Conservation (phyloP, 108 stramenopile species). For the Fragilariopsis cylindrus region DNA sequence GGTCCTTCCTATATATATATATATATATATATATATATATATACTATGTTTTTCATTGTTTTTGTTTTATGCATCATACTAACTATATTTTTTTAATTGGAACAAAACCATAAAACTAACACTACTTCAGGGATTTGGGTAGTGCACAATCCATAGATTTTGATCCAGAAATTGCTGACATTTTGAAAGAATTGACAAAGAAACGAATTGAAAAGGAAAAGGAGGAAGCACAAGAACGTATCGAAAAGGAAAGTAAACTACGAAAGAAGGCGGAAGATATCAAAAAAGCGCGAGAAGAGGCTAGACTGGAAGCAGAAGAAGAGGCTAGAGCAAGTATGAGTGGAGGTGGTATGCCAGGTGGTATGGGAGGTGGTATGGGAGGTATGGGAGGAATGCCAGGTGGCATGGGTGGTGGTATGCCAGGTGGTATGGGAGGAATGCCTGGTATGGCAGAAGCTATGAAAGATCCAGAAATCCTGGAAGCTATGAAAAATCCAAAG, state of each 20-base stretch:
- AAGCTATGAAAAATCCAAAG: slow-evolving; percentile 88
- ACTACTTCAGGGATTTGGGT: slow-evolving; percentile 17
- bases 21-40: neutral
- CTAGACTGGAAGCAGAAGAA: slow-evolving; percentile 40
- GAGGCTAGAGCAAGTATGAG: slow-evolving; percentile 27
- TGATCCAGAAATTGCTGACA: slow-evolving; percentile 76
- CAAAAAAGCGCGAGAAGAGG: slow-evolving; percentile 64
- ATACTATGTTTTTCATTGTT: neutral
- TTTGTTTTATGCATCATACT: neutral
- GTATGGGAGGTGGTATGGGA: slow-evolving; percentile 53
- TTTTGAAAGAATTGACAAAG: slow-evolving; percentile 71
- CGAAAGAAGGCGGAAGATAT: slow-evolving; percentile 81
- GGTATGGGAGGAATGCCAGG: slow-evolving; percentile 32
- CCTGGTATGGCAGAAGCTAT: slow-evolving; percentile 77
- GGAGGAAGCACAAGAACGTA: slow-evolving; percentile 50
- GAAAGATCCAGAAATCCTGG: slow-evolving; percentile 73
- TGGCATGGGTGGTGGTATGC: neutral
- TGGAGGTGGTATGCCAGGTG: slow-evolving; percentile 56
- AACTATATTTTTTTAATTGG: neutral
- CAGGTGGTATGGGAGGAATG: slow-evolving; percentile 36
- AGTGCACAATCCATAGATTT: slow-evolving; percentile 87
- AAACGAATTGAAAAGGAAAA: slow-evolving; percentile 71
- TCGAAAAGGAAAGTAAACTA: slow-evolving; percentile 71
- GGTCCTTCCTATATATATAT: neutral
- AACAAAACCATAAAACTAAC: neutral